Conservation (phyloP, 2,329 filamentous ascomycete species). For the Blastomyces emzantsi region DNA sequence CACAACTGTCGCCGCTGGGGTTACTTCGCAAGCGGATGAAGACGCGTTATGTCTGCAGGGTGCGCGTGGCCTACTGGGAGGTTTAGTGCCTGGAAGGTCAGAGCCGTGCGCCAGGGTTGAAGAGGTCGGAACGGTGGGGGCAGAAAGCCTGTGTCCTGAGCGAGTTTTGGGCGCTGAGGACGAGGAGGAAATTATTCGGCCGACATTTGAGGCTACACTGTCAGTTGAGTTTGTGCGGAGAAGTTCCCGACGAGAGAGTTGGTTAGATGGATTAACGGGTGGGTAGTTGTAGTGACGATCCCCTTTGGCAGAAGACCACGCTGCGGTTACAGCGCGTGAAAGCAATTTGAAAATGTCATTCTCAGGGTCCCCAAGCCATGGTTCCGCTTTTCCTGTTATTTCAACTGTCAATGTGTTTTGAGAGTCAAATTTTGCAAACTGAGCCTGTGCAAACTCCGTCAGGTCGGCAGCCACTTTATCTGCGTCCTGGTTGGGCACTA, state of each 20-base stretch:
- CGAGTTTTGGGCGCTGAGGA: conserved; percentile 13
- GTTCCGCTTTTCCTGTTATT: conserved; percentile 89
- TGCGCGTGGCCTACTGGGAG: not conserved
- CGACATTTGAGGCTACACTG: conserved; percentile 33
- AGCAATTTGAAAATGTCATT: conserved; percentile 88
- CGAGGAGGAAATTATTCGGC: conserved; percentile 31
- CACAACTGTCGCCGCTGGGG: not conserved
- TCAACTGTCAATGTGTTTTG: conserved; percentile 72
- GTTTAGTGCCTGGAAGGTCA: not conserved
- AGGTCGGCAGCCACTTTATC: conserved; percentile 63
- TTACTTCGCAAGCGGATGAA: not conserved
- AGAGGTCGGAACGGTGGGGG: conserved; percentile 27
- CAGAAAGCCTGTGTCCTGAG: conserved; percentile 13
- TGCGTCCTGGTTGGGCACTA: conserved; percentile 89
- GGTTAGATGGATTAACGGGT: conserved; percentile 18
- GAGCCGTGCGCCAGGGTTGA: conserved; percentile 28
- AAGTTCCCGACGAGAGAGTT: conserved; percentile 19
- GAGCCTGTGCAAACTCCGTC: conserved; percentile 55
- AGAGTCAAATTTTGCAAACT: conserved; percentile 67
- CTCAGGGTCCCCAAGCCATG: conserved; percentile 86
- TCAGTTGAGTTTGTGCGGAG: conserved; percentile 31
- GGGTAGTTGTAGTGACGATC: conserved; percentile 29
- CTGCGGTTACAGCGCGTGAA: conserved; percentile 72
- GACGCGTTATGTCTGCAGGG: not conserved
- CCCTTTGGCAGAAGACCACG: conserved; percentile 54